Conservation (phyloP, 495 filamentous ascomycete genomes). For the Tuber magnatum region DNA sequence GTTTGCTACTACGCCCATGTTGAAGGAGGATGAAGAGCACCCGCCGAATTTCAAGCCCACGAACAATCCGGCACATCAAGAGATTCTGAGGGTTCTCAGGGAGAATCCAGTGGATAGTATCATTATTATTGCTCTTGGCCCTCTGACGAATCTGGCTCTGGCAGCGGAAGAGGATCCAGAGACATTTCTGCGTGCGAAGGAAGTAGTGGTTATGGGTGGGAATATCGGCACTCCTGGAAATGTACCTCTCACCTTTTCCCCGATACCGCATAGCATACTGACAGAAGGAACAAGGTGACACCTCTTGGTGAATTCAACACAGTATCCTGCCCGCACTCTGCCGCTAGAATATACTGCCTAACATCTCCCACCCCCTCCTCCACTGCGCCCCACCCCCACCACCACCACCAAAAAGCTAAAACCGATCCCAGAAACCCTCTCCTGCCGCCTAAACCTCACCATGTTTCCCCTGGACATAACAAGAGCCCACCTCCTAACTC, state of each 20-base stretch:
- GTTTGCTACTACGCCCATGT: constrained; percentile 53
- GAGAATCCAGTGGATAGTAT: constrained; percentile 75
- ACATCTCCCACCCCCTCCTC: constrained; percentile 67
- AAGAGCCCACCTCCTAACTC: constrained; percentile 59
- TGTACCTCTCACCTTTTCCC: constrained; percentile 33
- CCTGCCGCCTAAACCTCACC: constrained; percentile 59
- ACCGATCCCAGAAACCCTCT: constrained; percentile 61
- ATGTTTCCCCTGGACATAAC: constrained; percentile 90
- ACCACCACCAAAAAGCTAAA: constrained; percentile 47
- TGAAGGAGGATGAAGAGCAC: constrained; percentile 41
- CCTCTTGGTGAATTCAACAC: constrained; percentile 79
- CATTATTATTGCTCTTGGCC: constrained; percentile 81
- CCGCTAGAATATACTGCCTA: constrained; percentile 81
- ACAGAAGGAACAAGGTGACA: constrained; percentile 47
- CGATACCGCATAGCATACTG: constrained; percentile 5
- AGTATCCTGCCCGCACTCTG: constrained; percentile 72
- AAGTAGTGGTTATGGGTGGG: constrained; percentile 95
- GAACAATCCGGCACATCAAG: constrained; percentile 61
- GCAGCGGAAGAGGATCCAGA: constrained; percentile 78
- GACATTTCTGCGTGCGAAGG: constrained; percentile 78
- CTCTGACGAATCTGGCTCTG: constrained; percentile 81
- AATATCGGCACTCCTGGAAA: constrained; percentile 74
- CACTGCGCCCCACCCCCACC: constrained; percentile 43
- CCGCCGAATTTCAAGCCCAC: constrained; percentile 57
- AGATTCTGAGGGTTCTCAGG: constrained; percentile 74